Conservation (phyloP, 2,329 filamentous ascomycete species). For the Colletotrichum magnum region DNA sequence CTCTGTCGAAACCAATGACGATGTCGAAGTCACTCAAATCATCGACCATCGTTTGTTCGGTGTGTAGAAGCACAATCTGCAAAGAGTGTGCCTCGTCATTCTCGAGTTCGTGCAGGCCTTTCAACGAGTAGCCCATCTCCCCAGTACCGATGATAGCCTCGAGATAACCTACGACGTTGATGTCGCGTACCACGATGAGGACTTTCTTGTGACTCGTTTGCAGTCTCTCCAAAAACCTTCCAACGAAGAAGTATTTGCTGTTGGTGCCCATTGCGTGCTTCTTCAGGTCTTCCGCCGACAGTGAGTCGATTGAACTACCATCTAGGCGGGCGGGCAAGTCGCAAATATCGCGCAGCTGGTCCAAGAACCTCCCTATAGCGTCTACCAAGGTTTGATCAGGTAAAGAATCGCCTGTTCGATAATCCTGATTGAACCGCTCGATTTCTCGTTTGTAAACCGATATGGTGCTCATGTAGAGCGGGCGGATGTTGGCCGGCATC, state of each 20-base stretch:
- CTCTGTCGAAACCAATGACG: slow-evolving; percentile 69
- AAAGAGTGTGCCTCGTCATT: slow-evolving; percentile 48
- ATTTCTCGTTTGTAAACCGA: slow-evolving; percentile 59
- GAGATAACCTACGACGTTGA: slow-evolving; percentile 66
- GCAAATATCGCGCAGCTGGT: slow-evolving; percentile 66
- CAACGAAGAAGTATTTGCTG: slow-evolving; percentile 72
- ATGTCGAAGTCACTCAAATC: slow-evolving; percentile 61
- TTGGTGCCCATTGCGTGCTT: slow-evolving; percentile 71
- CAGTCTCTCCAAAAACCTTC: slow-evolving; percentile 65
- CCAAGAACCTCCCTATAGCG: slow-evolving; percentile 66
- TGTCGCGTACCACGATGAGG: slow-evolving; percentile 67
- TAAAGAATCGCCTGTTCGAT: slow-evolving; percentile 25
- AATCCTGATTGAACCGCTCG: slow-evolving; percentile 57
- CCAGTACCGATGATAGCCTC: slow-evolving; percentile 62
- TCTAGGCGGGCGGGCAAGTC: slow-evolving; percentile 69
- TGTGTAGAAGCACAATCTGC: slow-evolving; percentile 59
- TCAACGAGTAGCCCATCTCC: slow-evolving; percentile 52
- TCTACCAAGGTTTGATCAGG: slow-evolving; percentile 52
- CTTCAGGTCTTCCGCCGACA: slow-evolving; percentile 59
- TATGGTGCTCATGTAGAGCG: slow-evolving; percentile 66
- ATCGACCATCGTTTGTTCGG: slow-evolving; percentile 53
- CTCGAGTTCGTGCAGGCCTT: slow-evolving; percentile 51
- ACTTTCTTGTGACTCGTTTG: slow-evolving; percentile 61
- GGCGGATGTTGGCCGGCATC: slow-evolving; percentile 66
- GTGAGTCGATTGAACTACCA: slow-evolving; percentile 55